Conservation (phyloP, 345 rosid species). For the Hibiscus syriacus region DNA sequence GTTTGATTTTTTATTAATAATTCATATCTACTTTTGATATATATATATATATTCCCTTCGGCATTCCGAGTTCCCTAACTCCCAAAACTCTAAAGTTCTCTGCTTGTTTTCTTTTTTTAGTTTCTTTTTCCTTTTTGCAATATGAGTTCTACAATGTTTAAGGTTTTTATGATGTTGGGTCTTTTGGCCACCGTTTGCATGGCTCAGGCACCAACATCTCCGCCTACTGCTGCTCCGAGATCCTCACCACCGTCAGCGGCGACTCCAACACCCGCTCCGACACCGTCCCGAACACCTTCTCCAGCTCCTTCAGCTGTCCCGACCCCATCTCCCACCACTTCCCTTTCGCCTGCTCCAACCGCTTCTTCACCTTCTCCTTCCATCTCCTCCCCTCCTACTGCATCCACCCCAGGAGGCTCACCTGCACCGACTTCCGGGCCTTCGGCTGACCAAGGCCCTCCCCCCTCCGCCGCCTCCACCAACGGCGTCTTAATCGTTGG, state of each 20-base stretch:
- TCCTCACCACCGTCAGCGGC: conserved; percentile 27
- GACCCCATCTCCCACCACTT: neutral
- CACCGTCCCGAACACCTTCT: too few species aligned
- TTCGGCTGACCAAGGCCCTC: conserved; percentile 13
- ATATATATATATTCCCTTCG: too few species aligned
- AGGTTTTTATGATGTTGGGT: conserved; percentile 47
- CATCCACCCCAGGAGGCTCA: conserved; percentile 24
- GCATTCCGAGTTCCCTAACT: too few species aligned
- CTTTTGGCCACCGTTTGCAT: conserved; percentile 59
- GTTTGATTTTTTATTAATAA: too few species aligned
- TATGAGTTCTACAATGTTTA: conserved; percentile 42
- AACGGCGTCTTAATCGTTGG: conserved; percentile 43
- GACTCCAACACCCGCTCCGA: too few species aligned
- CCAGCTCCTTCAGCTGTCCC: neutral
- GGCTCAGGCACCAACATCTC: conserved; percentile 48
- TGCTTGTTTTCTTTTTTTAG: too few species aligned
- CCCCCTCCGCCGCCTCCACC: conserved; percentile 18
- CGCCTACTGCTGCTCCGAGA: conserved; percentile 10
- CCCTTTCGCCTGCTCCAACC: conserved; percentile 20
- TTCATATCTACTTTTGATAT: too few species aligned
- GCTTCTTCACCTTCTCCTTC: conserved; percentile 10
- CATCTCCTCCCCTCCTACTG: conserved; percentile 12
- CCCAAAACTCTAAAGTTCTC: too few species aligned
- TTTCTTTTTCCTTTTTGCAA: too few species aligned
- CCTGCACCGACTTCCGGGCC: conserved; percentile 13